Conservation (phyloP, 73 alveolate species). For the Paramecium pentaurelia region DNA sequence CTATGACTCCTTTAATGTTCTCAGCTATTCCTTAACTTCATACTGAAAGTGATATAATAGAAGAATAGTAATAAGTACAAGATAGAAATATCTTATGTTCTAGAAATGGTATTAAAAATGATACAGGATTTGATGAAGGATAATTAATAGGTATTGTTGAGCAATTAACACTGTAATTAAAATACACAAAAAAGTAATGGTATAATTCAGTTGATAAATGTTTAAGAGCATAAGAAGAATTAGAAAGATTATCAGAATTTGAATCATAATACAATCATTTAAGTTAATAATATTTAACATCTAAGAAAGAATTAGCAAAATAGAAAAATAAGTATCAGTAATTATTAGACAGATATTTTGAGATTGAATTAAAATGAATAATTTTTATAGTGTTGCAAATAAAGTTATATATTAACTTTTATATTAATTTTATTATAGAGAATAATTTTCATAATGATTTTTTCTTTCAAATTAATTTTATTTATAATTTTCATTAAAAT, state of each 20-base stretch:
- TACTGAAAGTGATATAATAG: neutral
- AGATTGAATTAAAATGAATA: neutral
- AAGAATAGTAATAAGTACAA: neutral
- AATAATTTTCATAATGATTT: too few species aligned
- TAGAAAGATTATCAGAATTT: neutral
- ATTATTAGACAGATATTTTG: neutral
- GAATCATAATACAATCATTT: neutral
- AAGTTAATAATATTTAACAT: neutral
- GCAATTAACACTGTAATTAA: neutral
- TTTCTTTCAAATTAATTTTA: too few species aligned
- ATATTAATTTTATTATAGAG: too few species aligned
- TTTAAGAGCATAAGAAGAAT: neutral
- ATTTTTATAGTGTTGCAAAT: neutral
- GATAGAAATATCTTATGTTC: neutral
- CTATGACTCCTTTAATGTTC: neutral
- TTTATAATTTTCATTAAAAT: too few species aligned
- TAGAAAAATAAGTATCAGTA: neutral
- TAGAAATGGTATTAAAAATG: neutral
- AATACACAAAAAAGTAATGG: neutral
- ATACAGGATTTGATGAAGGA: neutral
- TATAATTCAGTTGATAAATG: neutral
- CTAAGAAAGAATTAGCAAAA: neutral
- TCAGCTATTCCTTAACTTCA: neutral
- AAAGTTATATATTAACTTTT: neutral
- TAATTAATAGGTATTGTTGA: neutral